Evolutionary conservation across 805 yeast species (phyloP).

Genomic region (Ogataea pilisensis): DNA sequence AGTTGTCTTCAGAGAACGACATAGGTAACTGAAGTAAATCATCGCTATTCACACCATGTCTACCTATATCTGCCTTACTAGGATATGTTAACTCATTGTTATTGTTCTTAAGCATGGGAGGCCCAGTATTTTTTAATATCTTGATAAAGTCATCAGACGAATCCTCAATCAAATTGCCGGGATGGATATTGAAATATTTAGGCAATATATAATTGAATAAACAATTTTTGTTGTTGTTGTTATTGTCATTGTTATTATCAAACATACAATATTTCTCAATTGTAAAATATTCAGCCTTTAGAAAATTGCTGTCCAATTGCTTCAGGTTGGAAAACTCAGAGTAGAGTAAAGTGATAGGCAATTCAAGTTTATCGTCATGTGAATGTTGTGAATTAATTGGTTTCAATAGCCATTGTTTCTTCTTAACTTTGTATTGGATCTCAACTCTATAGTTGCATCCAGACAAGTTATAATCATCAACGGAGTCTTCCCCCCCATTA

Average conservation of each 20-base stretch:
- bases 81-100: no score
- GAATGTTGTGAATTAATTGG: slow-evolving; percentile 18
- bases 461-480: no score
- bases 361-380: slow-evolving; percentile 8
- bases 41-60: no score
- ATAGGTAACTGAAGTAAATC: no score
- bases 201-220: slow-evolving; percentile 13
- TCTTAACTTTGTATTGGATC: slow-evolving; percentile 23
- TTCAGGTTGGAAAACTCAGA: slow-evolving; percentile 3
- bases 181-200: slow-evolving; percentile 4
- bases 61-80: no score
- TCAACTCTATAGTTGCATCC: slow-evolving; percentile 24
- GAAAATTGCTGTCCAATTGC: no score
- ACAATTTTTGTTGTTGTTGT: slow-evolving; percentile 7
- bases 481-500: no score
- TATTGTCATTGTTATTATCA: neutral
- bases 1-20: no score
- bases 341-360: slow-evolving; percentile 6
- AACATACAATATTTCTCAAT: slow-evolving; percentile 7
- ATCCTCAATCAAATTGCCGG: neutral
- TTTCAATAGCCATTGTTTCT: slow-evolving; percentile 24
- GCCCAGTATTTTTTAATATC: no score
- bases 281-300: no score
- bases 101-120: no score
- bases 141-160: no score